These are phyloP conservation scores for Pseudofabraea citricarpa DNA, from an alignment of 2,329 filamentous ascomycete genomes.

Conservation along the genomic window DNA sequence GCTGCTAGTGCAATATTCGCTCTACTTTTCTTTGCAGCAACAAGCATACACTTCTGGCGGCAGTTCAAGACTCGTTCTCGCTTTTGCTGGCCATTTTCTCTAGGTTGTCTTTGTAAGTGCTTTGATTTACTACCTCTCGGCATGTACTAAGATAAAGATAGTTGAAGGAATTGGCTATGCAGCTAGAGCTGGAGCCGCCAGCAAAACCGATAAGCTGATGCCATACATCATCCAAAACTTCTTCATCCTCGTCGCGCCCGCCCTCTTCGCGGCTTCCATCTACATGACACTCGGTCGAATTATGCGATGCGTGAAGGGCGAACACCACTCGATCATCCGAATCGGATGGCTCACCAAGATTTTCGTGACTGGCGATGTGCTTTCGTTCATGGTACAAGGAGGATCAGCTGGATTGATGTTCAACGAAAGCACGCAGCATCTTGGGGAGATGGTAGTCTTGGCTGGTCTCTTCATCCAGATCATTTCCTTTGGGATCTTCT, in stretches of 20 bases:
- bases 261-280: constrained; percentile 32
- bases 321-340: constrained; percentile 32
- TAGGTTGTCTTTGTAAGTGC: constrained; percentile 34
- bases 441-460: constrained; percentile 49
- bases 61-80: constrained; percentile 22
- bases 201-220: constrained; percentile 15
- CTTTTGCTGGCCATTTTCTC: constrained; percentile 30
- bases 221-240: constrained; percentile 31
- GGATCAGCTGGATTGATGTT: constrained; percentile 28
- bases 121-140: too few relatives aligned
- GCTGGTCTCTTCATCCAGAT: constrained; percentile 53
- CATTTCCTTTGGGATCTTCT: constrained; percentile 51
- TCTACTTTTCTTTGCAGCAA: constrained; percentile 25
- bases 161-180: constrained; percentile 35
- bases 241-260: constrained; percentile 33
- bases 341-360: constrained; percentile 43
- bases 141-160: too few relatives aligned
- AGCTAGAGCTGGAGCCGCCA: constrained; percentile 19
- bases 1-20: constrained; percentile 35
- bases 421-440: constrained; percentile 24
- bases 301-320: constrained; percentile 25
- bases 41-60: constrained; percentile 24
- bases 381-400: constrained; percentile 47
- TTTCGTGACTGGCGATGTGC: constrained; percentile 50
- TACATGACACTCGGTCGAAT: constrained; percentile 26